Evolutionary conservation across 148 eudicot species (phyloP), one percentile per base, ranked within the genome.

Genomic region (Rhododendron ferrugineum): DNA sequence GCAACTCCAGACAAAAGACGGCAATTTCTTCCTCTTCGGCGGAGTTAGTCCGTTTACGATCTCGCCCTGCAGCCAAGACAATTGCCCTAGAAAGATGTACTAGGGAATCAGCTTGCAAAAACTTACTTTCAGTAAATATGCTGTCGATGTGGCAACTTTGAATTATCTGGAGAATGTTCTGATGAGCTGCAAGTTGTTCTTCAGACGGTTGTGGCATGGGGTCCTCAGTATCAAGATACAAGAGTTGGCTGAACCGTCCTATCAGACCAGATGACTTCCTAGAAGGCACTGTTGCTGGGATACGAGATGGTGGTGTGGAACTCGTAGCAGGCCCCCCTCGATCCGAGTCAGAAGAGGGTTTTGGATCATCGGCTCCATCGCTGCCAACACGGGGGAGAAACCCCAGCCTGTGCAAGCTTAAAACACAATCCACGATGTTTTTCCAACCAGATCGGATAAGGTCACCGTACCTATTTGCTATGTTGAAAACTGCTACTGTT

Each of bases 71-170:
- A 75, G 98, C 98, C 92, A 89, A 90, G 58, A 92, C 88, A 54
- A 96, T 95, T 49, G 99, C 94, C 10, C 92, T 91, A 32, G 93
- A 98, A 84, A 96, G 99, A 88, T 96, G 94, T 82, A 90, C 90
- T 56, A 96, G 87, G 58, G 99, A 96, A 54, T 96, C 98, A n/a
- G 98, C 94, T 87, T 96, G 99, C 80, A 96, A 93, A 93, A 96
- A 96, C 89, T 94, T 94, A 88, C 98, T 94, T 87, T 96, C 98
- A 16, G 97, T 93, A 81, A 96, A 96, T 30, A 96, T 94, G 88
- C 91, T 92, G 80, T 96, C 95, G 26, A 96, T 92, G 87, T 93
- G 97, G 85, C 99, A 94, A 86, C 91, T 92, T 82, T 93, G 96
- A 80, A 96, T 93, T 22, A 94, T 92, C 90, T 96, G 97, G 52